Conservation (phyloP, 2,329 filamentous ascomycete genomes). For the Stachybotrys echinatus region DNA sequence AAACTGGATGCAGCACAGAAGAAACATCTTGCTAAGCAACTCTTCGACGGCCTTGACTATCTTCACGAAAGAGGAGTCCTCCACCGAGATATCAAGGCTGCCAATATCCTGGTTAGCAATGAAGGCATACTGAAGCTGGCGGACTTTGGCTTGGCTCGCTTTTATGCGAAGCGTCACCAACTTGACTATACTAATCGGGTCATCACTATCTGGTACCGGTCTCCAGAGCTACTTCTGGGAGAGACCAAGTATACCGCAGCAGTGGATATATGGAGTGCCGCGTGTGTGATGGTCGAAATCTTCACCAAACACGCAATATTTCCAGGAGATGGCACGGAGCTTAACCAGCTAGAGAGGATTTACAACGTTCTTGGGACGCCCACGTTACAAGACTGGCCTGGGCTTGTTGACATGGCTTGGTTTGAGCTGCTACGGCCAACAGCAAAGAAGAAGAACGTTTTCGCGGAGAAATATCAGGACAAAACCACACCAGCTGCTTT, state of each 20-base stretch:
- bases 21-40: constrained; percentile 86
- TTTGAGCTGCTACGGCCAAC: constrained; percentile 84
- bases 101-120: constrained; percentile 92
- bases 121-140: constrained; percentile 86
- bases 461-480: constrained; percentile 77
- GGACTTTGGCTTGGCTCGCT: constrained; percentile 92
- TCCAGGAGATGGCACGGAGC: constrained; percentile 90
- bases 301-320: constrained; percentile 93
- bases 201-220: constrained; percentile 86
- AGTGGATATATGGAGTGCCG: constrained; percentile 95
- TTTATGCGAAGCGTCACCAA: constrained; percentile 88
- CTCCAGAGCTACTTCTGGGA: constrained; percentile 82
- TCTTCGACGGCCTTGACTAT: constrained; percentile 92
- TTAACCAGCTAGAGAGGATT: constrained; percentile 95
- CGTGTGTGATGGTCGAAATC: constrained; percentile 94
- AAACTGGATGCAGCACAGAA: constrained; percentile 79
- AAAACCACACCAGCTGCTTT: constrained; percentile 75
- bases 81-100: constrained; percentile 96
- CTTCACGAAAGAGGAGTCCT: constrained; percentile 89
- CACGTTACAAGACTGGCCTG: constrained; percentile 78
- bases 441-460: constrained; percentile 66
- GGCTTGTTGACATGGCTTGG: constrained; percentile 91
- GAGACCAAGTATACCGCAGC: constrained; percentile 87
- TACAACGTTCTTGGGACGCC: constrained; percentile 89
- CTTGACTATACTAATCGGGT: constrained; percentile 97